Percentiles rank a stretch among this genome's conserved stretches.
phyloP scores from a whole-genome alignment of 208 protist species.

The Crithidia mellificae region DNA sequence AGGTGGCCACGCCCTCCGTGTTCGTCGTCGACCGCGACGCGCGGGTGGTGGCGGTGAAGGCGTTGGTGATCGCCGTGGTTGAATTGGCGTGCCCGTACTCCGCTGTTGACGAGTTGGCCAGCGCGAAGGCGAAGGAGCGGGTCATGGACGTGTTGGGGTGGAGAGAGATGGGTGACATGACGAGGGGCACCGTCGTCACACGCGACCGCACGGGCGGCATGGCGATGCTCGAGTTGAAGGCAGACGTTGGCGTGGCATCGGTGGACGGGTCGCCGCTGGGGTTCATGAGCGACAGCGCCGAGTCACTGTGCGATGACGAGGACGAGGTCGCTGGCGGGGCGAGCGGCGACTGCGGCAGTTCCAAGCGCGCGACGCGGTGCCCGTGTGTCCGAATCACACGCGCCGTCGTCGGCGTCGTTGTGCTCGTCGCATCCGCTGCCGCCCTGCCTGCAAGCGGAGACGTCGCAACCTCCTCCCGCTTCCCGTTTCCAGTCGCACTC shows the following conservation, averaged over 20 bases:
- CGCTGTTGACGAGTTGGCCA: neutral
- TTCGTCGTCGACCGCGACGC: no score
- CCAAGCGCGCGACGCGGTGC: neutral
- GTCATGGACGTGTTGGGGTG: neutral
- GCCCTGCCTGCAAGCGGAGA: no score
- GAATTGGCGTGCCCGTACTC: no score
- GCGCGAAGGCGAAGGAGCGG: neutral
- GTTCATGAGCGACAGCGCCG: neutral
- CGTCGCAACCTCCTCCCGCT: no score
- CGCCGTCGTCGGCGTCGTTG: no score
- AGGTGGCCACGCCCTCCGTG: no score
- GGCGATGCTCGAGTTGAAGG: neutral
- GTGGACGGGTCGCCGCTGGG: neutral
- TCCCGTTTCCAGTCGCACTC: no score
- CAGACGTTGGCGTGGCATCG: neutral
- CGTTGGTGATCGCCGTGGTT: neutral
- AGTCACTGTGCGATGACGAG: neutral
- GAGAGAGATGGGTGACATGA: neutral
- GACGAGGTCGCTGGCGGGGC: neutral
- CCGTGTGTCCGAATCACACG: no score
- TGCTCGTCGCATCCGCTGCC: no score
- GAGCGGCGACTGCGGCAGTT: slow-evolving; percentile 6
- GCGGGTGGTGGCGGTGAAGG: neutral
- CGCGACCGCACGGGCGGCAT: neutral
- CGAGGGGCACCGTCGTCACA: neutral